Conservation (phyloP, 495 filamentous ascomycete genomes). For the Neurospora pannonica region DNA sequence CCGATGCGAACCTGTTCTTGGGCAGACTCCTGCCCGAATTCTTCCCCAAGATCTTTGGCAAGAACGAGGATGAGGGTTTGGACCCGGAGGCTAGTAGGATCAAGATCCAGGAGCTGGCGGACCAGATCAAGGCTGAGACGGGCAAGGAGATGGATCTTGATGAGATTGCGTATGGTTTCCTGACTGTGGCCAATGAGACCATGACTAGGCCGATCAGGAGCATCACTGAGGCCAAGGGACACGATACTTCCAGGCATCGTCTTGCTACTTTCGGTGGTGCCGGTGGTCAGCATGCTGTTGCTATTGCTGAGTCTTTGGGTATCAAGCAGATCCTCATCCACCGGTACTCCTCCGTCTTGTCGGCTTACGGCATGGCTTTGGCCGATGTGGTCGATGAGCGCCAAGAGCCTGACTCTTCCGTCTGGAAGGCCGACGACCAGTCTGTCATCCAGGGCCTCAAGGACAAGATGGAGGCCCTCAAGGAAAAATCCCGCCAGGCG, state of each 20-base stretch:
- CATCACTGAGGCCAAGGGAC: constrained; percentile 86
- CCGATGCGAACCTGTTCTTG: constrained; percentile 86
- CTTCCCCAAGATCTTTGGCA: constrained; percentile 95
- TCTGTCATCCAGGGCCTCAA: constrained; percentile 43
- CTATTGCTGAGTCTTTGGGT: constrained; percentile 84
- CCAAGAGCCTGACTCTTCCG: constrained; percentile 81
- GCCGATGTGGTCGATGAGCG: constrained; percentile 91
- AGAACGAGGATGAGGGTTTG: constrained; percentile 78
- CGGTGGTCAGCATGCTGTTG: constrained; percentile 90
- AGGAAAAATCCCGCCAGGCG: constrained; percentile 53
- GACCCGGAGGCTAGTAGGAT: constrained; percentile 70
- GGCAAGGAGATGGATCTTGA: constrained; percentile 67
- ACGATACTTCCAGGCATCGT: constrained; percentile 82
- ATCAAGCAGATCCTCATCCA: constrained; percentile 84
- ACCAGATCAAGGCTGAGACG: constrained; percentile 63
- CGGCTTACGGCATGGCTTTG: constrained; percentile 93
- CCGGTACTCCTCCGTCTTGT: constrained; percentile 87
- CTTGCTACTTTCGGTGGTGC: constrained; percentile 92
- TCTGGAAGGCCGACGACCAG: constrained; percentile 51
- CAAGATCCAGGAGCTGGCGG: constrained; percentile 67
- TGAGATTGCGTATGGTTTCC: constrained; percentile 84
- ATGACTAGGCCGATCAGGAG: constrained; percentile 92
- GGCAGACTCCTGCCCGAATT: constrained; percentile 85
- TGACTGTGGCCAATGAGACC: constrained; percentile 89
- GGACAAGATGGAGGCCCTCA: constrained; percentile 52